Percentiles rank a stretch among this genome's conserved stretches.
phyloP scores from a whole-genome alignment of 2,329 filamentous ascomycete species.

The Diaporthe sp. region DNA sequence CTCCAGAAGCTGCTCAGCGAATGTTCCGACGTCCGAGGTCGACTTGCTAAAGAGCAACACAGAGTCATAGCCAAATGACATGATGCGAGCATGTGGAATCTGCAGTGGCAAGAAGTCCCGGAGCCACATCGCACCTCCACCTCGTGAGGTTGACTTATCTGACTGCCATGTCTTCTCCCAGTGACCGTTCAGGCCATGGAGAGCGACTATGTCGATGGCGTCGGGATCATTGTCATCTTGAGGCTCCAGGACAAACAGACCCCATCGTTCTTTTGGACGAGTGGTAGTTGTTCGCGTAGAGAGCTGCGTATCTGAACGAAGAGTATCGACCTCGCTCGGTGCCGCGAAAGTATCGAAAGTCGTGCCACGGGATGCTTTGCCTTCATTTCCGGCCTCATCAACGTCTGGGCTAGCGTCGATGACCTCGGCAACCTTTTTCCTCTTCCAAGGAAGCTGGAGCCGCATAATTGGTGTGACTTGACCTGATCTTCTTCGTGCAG shows the following conservation, averaged over 20 bases:
- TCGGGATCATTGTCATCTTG: conserved; percentile 30
- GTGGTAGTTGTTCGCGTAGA: neutral
- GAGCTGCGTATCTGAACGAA: conserved; percentile 1
- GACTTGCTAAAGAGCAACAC: conserved; percentile 41
- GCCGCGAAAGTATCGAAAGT: conserved; percentile 19
- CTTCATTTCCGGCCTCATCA: neutral
- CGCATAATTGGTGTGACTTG: neutral
- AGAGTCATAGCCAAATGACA: conserved; percentile 38
- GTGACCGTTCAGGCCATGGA: conserved; percentile 34
- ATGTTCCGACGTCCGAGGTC: conserved; percentile 25
- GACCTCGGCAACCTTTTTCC: neutral
- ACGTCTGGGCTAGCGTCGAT: neutral
- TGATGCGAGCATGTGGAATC: conserved; percentile 43
- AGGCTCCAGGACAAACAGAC: conserved; percentile 15
- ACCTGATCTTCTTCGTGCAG: neutral
- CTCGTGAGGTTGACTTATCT: neutral
- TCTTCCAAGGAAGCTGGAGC: conserved; percentile 10
- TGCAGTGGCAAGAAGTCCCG: conserved; percentile 33
- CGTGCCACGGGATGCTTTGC: neutral
- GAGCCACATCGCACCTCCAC: conserved; percentile 25
- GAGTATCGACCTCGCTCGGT: neutral
- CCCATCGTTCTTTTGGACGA: neutral
- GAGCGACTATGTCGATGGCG: conserved; percentile 30
- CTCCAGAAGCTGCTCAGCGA: conserved; percentile 31
- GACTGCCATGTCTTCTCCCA: conserved; percentile 35